Evolutionary conservation across 495 filamentous ascomycete genomes (phyloP), one percentile per base, ranked within the genome.

Genomic region (Penicillium ucsense): DNA sequence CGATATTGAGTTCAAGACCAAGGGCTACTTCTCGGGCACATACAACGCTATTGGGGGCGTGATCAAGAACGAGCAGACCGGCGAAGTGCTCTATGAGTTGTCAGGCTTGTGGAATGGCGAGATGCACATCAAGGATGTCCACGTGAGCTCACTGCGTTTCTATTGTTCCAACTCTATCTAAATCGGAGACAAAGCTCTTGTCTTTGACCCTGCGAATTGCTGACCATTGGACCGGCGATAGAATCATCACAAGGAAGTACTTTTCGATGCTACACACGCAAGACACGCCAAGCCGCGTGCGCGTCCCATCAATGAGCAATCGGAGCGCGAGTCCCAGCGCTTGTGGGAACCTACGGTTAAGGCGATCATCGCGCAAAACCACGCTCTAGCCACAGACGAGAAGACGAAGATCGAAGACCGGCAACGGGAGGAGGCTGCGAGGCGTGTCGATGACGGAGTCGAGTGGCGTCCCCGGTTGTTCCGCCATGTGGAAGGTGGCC

Each of bases 1-100:
- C 50, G 92, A 97, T 61, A 82, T 99, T 48, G 92, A 99, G 52
- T 99, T 99, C 72, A 99, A 97, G 65, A 91, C 86, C 31, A 99
- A 99, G 65, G 94, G 94, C 4, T 99, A 94, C 72, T 91, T 97
- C 57, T 84, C 89, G 45, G 92, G 92, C 2, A 91, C 86, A 2
- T 97, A 99, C 64, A 94, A 99, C 61, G 88, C 88, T 31, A 92
- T 99, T 61, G 88, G 89, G 8, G 92, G 92, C 30, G 83, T 75
- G 8, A 95, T 99, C 72, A 94, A 84, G 63, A 87, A 94, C 57
- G 89, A 88, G 38, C 79, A 83, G 59, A 94, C 85, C 1, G 88
- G 87, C 35, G 87, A 95, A 57, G 67, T 80, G 6, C 75, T 95
- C 29, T 99, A 83, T 57, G 92, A 99, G 66, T 68, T 99, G 8